These are phyloP conservation scores for Sclerotinia sclerotiorum DNA, from an alignment of 2,329 filamentous ascomycete species.

Conservation along the genomic window DNA sequence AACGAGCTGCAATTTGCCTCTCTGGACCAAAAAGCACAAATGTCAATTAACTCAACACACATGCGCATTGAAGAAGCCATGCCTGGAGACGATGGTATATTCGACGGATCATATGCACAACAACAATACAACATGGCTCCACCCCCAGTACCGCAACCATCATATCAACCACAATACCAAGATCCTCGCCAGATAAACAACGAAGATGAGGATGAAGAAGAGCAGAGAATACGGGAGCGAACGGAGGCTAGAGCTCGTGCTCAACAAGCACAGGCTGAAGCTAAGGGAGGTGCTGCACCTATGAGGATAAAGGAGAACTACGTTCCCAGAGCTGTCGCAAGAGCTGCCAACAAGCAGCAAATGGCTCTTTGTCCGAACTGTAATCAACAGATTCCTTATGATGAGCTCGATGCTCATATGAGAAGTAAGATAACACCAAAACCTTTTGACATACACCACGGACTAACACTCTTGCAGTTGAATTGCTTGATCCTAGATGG, in stretches of 20 bases:
- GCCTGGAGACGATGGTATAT: conserved; percentile 70
- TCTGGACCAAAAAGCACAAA: conserved; percentile 89
- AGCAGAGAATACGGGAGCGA: conserved; percentile 62
- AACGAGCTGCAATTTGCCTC: conserved; percentile 92
- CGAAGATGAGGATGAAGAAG: conserved; percentile 61
- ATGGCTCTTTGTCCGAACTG: conserved; percentile 86
- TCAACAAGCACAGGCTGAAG: conserved; percentile 76
- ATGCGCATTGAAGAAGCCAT: conserved; percentile 93
- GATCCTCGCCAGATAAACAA: conserved; percentile 36
- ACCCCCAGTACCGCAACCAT: conserved; percentile 37
- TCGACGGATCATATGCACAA: conserved; percentile 52
- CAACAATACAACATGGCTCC: conserved; percentile 46
- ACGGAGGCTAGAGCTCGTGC: conserved; percentile 61
- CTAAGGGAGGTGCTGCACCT: conserved; percentile 63
- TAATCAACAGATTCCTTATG: conserved; percentile 81
- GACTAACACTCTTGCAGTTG: conserved; percentile 52
- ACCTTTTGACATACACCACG: background rate
- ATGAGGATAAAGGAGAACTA: conserved; percentile 96
- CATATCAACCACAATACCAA: conserved; percentile 41
- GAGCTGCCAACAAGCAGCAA: conserved; percentile 64
- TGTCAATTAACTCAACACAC: conserved; percentile 73
- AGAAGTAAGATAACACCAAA: conserved; percentile 57
- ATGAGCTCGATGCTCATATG: conserved; percentile 90
- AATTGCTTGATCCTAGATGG: conserved; percentile 90
- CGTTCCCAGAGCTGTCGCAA: conserved; percentile 77